A percentile compares a stretch with the other conserved stretches of the same genome.
Conservation (phyloP, 345 rosid species). For the Rhizophora apiculata region DNA sequence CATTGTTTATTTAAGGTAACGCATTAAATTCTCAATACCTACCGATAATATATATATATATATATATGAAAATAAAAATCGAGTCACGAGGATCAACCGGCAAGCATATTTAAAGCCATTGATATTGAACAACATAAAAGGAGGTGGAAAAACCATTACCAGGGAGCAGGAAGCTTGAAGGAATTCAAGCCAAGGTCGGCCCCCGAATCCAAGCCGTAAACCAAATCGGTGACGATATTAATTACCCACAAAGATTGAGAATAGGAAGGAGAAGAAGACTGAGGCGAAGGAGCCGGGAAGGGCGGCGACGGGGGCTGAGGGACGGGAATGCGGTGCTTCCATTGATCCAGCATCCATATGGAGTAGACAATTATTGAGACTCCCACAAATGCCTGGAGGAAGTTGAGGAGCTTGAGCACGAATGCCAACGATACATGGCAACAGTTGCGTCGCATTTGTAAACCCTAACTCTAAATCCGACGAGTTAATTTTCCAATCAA, state of each 20-base stretch:
- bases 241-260: constrained; percentile 19
- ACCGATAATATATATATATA: no score
- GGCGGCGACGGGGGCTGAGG: constrained; percentile 52
- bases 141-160: constrained; percentile 42
- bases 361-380: constrained; percentile 69
- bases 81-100: neutral
- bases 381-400: constrained; percentile 65
- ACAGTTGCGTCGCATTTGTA: constrained; percentile 61
- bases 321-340: constrained; percentile 51
- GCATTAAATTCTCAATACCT: neutral
- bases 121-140: neutral
- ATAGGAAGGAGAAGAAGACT: constrained; percentile 25
- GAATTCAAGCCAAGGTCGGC: constrained; percentile 47
- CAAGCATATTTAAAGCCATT: neutral
- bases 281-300: constrained; percentile 37
- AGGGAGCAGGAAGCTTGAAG: constrained; percentile 75
- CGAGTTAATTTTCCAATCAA: neutral
- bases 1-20: neutral
- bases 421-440: constrained; percentile 67
- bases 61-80: no score
- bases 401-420: constrained; percentile 59
- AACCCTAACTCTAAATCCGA: constrained; percentile 3
- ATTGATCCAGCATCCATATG: constrained; percentile 79
- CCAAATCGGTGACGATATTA: constrained; percentile 31
- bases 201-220: constrained; percentile 35